Percentiles rank a stretch among this genome's conserved stretches.
Evolutionary conservation across 2,329 filamentous ascomycete genomes (phyloP).

Genomic region (Pseudocercospora cruenta): DNA sequence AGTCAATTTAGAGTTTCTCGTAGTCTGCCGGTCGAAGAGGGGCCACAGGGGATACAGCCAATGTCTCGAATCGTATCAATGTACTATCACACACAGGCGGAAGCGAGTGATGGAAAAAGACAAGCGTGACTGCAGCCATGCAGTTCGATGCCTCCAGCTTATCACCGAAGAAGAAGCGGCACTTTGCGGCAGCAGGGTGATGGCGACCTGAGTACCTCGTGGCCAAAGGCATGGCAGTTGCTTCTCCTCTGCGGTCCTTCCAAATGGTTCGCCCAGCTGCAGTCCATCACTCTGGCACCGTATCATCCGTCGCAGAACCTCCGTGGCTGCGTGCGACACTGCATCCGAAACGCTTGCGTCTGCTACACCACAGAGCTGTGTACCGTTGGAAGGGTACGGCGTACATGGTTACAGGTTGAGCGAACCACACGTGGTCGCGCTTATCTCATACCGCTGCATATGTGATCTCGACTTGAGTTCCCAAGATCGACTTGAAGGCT

Average conservation of each 20-base stretch:
- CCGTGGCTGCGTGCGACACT: not conserved
- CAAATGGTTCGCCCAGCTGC: not conserved
- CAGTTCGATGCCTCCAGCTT: not conserved
- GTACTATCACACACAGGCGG: not conserved
- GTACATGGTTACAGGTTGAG: not conserved
- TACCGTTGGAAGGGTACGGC: not conserved
- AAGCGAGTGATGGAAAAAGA: not conserved
- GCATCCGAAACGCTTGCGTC: not conserved
- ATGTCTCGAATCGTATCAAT: not conserved
- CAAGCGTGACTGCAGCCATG: slow-evolving; percentile 3
- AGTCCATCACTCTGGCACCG: not conserved
- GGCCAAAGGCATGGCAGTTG: not conserved
- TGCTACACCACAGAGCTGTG: not conserved
- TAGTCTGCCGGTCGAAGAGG: not conserved
- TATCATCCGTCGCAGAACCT: not conserved
- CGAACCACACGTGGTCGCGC: not conserved
- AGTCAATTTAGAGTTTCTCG: not conserved
- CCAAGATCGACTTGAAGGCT: not conserved
- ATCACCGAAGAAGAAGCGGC: not conserved
- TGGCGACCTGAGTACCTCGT: not conserved
- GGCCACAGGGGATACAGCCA: not conserved
- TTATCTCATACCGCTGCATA: not conserved
- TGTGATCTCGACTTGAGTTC: not conserved
- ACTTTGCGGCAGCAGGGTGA: not conserved
- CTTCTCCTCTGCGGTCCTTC: not conserved